Evolutionary conservation across 73 alveolate genomes (phyloP).

Genomic region (Tetrahymena borealis): DNA sequence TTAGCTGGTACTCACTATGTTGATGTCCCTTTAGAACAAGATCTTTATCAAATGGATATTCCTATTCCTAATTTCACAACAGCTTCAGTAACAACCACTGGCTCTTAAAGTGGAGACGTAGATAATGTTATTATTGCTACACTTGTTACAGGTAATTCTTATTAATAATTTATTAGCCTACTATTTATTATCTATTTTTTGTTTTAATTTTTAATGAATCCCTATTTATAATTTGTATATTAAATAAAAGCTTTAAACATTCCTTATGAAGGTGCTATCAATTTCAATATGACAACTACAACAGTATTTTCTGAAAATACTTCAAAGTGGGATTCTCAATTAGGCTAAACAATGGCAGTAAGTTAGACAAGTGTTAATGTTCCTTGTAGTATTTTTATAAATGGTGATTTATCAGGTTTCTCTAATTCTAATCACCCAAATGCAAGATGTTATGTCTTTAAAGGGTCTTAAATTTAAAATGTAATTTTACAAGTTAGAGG

Average conservation of each 20-base stretch:
- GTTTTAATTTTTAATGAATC: neutral
- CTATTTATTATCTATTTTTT: too few relatives aligned
- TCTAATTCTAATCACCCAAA: slow-evolving; percentile 5
- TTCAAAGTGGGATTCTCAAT: slow-evolving; percentile 22
- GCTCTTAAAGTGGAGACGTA: slow-evolving; percentile 12
- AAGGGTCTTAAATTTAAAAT: slow-evolving; percentile 11
- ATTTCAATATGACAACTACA: slow-evolving; percentile 30
- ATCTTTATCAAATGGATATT: slow-evolving; percentile 24
- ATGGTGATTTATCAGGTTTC: neutral
- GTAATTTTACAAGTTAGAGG: slow-evolving; percentile 23
- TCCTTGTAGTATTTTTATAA: slow-evolving; percentile 8
- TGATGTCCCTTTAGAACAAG: slow-evolving; percentile 21
- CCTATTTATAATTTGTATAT: neutral
- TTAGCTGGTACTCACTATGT: slow-evolving; percentile 13
- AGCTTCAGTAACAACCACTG: neutral
- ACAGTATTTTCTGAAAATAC: slow-evolving; percentile 16
- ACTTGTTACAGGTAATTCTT: neutral
- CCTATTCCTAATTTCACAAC: slow-evolving; percentile 4
- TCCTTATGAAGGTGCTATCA: slow-evolving; percentile 41
- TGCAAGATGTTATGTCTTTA: slow-evolving; percentile 17
- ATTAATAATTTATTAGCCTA: too few relatives aligned
- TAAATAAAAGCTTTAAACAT: neutral
- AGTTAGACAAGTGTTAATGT: neutral
- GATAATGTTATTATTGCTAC: slow-evolving; percentile 11
- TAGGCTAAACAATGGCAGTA: slow-evolving; percentile 7